Evolutionary conservation across 1,284 basidiomycete genomes (phyloP), one percentile per base, ranked within the genome.

Genomic region (Ustilago vetiveriae): DNA sequence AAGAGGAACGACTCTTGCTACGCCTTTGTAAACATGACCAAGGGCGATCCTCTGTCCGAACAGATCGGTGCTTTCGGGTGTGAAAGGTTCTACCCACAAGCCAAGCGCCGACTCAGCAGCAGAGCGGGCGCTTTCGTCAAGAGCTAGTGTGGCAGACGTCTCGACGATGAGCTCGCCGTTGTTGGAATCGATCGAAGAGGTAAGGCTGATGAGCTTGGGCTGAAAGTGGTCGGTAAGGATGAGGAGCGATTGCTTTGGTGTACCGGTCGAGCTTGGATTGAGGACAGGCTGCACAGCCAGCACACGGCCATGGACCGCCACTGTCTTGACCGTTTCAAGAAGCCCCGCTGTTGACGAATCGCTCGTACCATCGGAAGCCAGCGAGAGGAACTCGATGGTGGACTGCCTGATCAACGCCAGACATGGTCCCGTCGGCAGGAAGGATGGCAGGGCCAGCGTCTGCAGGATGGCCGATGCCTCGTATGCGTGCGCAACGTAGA

Each of bases 221-320:
- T 54, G 49, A 29, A 72, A 67, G 36, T 78, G 75, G 43, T 78
- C 75, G 19, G 75, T 78, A 40, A 78, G 72, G 22, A 78, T 46
- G 24, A 72, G 49, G 4, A 74, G 52, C 11, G 57, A 46, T 32
- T 64, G 51, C 5, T 8, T 33, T 11, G n/a, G 17, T 37, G 35
- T n/a, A 30, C 11, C 40, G 17, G 35, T 38, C 21, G 56, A 46
- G 39, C 35, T 17, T 14, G 50, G 16, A 5, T 53, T 45, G 21
- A 35, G 33, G 46, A 74, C 40, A 9, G 50, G 21, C 14, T 69
- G 39, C 21, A 55, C 68, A 8, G 53, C 33, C 4, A 74, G 38
- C 26, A 74, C 56, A 22, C 72, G 72, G 10, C 46, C 72, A 17
- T 71, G 47, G 29, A 74, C 16, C 6, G 62, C 40, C 24, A 71